Evolutionary conservation across 306 rosid species (phyloP), one percentile per base, ranked within the genome.

Genomic region (Boehmeria nivea): DNA sequence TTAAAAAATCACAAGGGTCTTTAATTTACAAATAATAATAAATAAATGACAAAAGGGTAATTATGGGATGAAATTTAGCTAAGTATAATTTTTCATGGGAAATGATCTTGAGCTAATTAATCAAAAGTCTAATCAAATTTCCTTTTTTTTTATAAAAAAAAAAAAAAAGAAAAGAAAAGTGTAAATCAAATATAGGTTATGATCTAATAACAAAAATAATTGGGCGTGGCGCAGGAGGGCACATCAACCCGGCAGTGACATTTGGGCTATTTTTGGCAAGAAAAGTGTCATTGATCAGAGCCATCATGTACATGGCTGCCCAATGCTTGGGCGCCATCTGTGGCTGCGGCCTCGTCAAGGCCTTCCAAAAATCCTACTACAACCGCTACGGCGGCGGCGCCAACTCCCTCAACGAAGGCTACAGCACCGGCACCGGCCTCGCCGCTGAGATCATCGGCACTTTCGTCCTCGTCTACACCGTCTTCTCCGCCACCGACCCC

Each of bases 401-500:
- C 33, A 77, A 77, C 21, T 59, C 18, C 23, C 69, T 77, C 23
- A 25, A 8, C 3, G 43, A 7, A 1, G 78, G 67, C 6, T 77
- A 54, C 61, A 60, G 72, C 60, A 25, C 23, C 39, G 72, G 82
- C 62, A 68, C 78, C 1, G 82, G 78, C 1, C 60, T 77, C 39
- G 82, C 72, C 0, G 76, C 72, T 0, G 82, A 77, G 78, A 77
- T 77, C 20, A 57, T 77, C 1, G 82, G 78, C 8, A 77, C 82
- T 16, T 77, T 77, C 33, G 70, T 77, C 21, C 82, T 77, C 52
- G 78, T 77, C 39, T 77, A 77, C 72, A 77, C 76, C 0, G 82
- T 77, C 52, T 77, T 77, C 70, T 64, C 82, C 12, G 82, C 82
- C 19, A 77, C 78, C 8, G 82, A 77, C 16, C 82, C 82, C 16